Evolutionary conservation across 2,329 filamentous ascomycete species (phyloP), one percentile per base, ranked within the genome.

Genomic region (Exophiala sp.): DNA sequence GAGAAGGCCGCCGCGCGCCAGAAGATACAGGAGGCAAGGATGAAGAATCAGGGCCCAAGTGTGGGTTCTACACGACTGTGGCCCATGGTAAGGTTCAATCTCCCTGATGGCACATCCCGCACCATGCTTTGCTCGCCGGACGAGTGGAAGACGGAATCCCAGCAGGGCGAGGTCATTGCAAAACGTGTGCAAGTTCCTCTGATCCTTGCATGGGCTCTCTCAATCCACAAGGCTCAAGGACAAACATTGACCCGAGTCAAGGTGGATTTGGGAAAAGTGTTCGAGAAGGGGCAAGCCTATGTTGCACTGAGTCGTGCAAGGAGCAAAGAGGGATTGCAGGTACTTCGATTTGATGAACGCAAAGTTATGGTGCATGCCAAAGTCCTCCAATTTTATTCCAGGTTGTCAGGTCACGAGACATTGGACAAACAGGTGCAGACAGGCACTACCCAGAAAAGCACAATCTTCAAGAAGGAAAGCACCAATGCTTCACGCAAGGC

Each of bases 251-350:
- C 95, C 66, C 81, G 92, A 47, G 94, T 99, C 55, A 95, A 95
- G 67, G 94, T 99, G 21, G 91, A 99, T 68, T 78, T 99, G 0
- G 88, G 90, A 29, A 87, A 84, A 58, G 89, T 96, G 1, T 99
- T 99, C 65, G 94, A 99, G 69, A 96, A 96, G 71, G 94, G 94
- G 0, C 94, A 99, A 70, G 94, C 94, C 5, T 99, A 99, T 67
- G 94, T 99, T 47, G 94, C 94, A 47, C 82, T 99, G 11, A 95
- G 89, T 76, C 88, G 94, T 71, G 94, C 94, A 11, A 95, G 90
- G 1, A 88, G 81, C 54, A 91, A 96, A 74, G 80, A 84, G 14
- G 94, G 94, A 1, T 75, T 99, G 16, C 90, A 96, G 67, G 91
- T 99, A 10, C 71, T 92, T 45, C 81, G 89, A 34, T 99, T 99